These are phyloP conservation scores for Pythium myriotylum DNA, from an alignment of 352 stramenopile genomes.

Conservation along the genomic window DNA sequence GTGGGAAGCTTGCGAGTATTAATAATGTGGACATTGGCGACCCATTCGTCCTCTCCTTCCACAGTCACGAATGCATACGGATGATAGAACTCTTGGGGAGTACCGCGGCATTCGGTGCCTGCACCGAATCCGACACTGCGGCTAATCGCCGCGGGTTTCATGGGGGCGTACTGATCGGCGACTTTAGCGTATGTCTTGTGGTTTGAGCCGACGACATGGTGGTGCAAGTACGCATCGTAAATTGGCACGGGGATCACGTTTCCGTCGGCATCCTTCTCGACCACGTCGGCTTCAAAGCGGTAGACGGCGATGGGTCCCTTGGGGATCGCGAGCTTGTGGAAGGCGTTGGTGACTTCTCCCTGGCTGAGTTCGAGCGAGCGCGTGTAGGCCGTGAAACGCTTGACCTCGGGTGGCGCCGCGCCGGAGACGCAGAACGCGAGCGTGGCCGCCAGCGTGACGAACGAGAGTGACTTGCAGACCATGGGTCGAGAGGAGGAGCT, in stretches of 20 bases:
- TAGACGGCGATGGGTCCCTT: slow-evolving; percentile 83
- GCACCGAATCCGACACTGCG: slow-evolving; percentile 79
- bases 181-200: slow-evolving; percentile 63
- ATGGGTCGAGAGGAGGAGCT: not conserved
- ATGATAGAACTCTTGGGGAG: slow-evolving; percentile 77
- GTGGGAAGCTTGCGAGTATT: slow-evolving; percentile 67
- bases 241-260: slow-evolving; percentile 56
- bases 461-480: slow-evolving; percentile 17
- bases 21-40: slow-evolving; percentile 83
- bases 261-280: slow-evolving; percentile 60
- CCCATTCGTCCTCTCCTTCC: slow-evolving; percentile 75
- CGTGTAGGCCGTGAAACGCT: slow-evolving; percentile 71
- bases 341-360: slow-evolving; percentile 78
- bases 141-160: slow-evolving; percentile 75
- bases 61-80: slow-evolving; percentile 84
- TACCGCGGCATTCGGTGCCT: slow-evolving; percentile 77
- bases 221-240: slow-evolving; percentile 82
- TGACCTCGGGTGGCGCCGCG: slow-evolving; percentile 35
- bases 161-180: slow-evolving; percentile 56
- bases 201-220: slow-evolving; percentile 79
- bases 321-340: slow-evolving; percentile 70
- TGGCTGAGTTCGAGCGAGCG: slow-evolving; percentile 58
- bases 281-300: slow-evolving; percentile 76
- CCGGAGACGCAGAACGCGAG: slow-evolving; percentile 1
- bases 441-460: slow-evolving; percentile 14